A percentile compares a stretch with the other conserved stretches of the same genome.
Evolutionary conservation across 768 basidiomycete genomes (phyloP).

Genomic region (Kwoniella pini): DNA sequence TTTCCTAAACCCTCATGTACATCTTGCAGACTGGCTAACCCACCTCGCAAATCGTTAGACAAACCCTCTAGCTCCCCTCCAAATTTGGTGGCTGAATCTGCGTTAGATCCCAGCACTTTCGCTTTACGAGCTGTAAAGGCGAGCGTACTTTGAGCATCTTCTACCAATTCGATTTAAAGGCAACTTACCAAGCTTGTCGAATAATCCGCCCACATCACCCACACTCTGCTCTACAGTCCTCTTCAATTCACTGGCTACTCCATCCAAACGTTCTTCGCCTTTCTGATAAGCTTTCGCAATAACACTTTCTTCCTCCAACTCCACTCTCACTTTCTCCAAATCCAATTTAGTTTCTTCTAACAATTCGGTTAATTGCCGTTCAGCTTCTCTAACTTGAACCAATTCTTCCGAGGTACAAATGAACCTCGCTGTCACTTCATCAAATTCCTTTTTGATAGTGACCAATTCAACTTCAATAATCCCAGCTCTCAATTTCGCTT

Average conservation of each 20-base stretch:
- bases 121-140: constrained; percentile 68
- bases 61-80: constrained; percentile 64
- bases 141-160: neutral
- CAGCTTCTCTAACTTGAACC: constrained; percentile 55
- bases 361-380: constrained; percentile 59
- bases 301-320: constrained; percentile 75
- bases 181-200: constrained; percentile 76
- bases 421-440: constrained; percentile 78
- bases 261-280: constrained; percentile 70
- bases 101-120: constrained; percentile 65
- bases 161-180: neutral
- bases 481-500: constrained; percentile 77
- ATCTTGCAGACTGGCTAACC: constrained; percentile 66
- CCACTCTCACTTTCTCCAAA: constrained; percentile 62
- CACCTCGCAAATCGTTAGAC: constrained; percentile 61
- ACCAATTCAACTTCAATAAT: constrained; percentile 77
- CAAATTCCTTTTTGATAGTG: constrained; percentile 82
- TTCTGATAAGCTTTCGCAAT: constrained; percentile 75
- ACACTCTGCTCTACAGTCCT: constrained; percentile 68
- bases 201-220: constrained; percentile 68
- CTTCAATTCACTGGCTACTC: constrained; percentile 71
- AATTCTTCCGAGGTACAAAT: constrained; percentile 76
- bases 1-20: constrained; percentile 61
- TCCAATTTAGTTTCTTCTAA: constrained; percentile 64
- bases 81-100: constrained; percentile 65